phyloP scores from a whole-genome alignment of 176 grass and related monocot species.

The Bolboschoenus planiculmis region DNA sequence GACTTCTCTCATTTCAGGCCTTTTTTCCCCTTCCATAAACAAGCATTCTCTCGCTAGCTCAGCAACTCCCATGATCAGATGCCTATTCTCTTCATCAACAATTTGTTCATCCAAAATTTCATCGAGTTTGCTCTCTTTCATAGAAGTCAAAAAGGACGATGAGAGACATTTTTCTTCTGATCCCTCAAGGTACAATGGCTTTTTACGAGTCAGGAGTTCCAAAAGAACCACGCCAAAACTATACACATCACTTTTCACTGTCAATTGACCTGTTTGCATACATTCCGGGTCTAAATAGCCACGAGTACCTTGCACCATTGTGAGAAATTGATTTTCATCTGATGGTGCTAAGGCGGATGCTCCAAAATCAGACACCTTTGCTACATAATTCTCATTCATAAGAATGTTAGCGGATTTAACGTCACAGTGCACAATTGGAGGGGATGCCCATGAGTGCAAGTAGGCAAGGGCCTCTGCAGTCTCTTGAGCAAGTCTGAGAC shows the following conservation, averaged over 20 bases:
- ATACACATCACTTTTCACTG: constrained; percentile 16
- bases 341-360: neutral
- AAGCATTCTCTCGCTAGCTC: neutral
- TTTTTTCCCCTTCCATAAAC: neutral
- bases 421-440: constrained; percentile 1
- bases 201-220: neutral
- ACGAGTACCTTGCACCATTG: neutral
- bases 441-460: neutral
- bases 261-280: constrained; percentile 4
- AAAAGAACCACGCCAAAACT: constrained; percentile 8
- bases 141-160: neutral
- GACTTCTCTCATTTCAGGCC: constrained; percentile 1
- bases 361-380: constrained; percentile 16
- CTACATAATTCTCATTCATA: neutral
- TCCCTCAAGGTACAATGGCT: neutral
- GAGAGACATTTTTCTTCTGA: neutral
- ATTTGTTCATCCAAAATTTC: constrained; percentile 16
- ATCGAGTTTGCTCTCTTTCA: neutral
- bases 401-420: constrained; percentile 12
- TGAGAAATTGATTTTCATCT: constrained; percentile 1
- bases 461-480: neutral
- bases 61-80: neutral
- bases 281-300: constrained; percentile 10
- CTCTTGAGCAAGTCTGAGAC: constrained; percentile 12
- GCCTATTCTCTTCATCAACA: neutral